A percentile compares a stretch with the other conserved stretches of the same genome.
Conservation (phyloP, 2,329 filamentous ascomycete genomes). For the Pseudogymnoascus sp. region DNA sequence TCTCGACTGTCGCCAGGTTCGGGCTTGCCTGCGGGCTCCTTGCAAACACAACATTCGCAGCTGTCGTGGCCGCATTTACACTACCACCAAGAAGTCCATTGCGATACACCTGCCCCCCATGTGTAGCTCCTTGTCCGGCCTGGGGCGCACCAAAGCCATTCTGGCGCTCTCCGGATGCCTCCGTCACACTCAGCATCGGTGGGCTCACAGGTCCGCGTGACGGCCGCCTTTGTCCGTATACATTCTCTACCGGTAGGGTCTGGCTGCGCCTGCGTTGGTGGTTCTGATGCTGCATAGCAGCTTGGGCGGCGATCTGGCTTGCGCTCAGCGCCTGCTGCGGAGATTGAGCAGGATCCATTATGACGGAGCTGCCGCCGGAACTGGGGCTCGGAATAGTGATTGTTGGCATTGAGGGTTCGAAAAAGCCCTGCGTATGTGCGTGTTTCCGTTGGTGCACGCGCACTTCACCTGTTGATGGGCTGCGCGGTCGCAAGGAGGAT, state of each 20-base stretch:
- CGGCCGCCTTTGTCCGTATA: constrained; percentile 21
- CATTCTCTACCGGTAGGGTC: constrained; percentile 53
- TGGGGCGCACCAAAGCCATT: constrained; percentile 37
- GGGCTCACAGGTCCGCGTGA: constrained; percentile 48
- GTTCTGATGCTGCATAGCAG: constrained; percentile 58
- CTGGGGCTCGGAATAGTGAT: constrained; percentile 41
- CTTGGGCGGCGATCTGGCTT: constrained; percentile 75
- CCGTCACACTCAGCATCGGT: constrained; percentile 55
- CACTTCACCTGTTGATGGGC: constrained; percentile 26
- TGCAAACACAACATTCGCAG: constrained; percentile 67
- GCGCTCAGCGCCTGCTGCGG: constrained; percentile 40
- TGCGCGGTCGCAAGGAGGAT: constrained; percentile 38
- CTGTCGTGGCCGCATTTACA: constrained; percentile 59
- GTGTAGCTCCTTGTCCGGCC: constrained; percentile 26
- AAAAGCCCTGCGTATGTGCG: constrained; percentile 67
- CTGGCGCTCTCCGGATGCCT: constrained; percentile 55
- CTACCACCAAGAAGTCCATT: constrained; percentile 55
- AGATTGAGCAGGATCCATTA: constrained; percentile 25
- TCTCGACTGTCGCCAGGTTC: not conserved
- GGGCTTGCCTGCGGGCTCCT: constrained; percentile 39
- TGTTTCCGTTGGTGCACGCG: constrained; percentile 53
- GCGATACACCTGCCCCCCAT: constrained; percentile 38
- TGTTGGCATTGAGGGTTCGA: constrained; percentile 65
- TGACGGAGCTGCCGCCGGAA: constrained; percentile 32
- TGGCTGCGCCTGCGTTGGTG: constrained; percentile 60